Base-by-base conservation (phyloP, 225 moss, liverwort and hornwort species). In the Straminergon stramineum region DNA sequence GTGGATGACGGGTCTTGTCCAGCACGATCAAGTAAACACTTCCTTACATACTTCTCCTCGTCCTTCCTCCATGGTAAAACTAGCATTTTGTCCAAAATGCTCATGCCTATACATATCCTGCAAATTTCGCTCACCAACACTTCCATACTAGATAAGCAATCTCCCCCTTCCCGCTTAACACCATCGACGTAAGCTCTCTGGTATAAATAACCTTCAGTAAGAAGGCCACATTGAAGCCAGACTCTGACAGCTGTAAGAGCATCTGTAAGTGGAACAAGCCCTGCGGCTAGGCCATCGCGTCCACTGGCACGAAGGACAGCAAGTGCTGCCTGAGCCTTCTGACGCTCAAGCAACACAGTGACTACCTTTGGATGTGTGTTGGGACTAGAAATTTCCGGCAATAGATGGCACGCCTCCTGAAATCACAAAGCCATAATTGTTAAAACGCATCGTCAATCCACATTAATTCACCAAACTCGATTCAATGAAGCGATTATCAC, bases 281-380 rank as follows among this genome's bases (percentile, higher is more conserved):
- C 92, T 81, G 93, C 86, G 56, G 88, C 90, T 86, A 92, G 95
- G 81, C 96, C 92, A 92, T 97, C 95, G 79, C 94, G 95, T 77
- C 96, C 99, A 93, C 96, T 99, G 70, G 97, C 94, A 86, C 97
- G 95, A 81, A 99, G 91, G 70, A 97, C 95, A 87, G 95, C 71
- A 87, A 93, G 90, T 48, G 93, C 93, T 85, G 89, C 77, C 89
- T 87, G 76, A 61, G 92, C 37, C 79, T 87, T 92, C 84, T 89
- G 90, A 43, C 93, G 93, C 90, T 93, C 93, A 83, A 92, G 92
- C 91, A 93, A 94, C 53, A 99, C 99, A 58, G 92, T 95, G 16
- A 95, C 92, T 87, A 99, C 95, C 90, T 99, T 99, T 16, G 99
- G 96, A 91, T 99, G 99, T 78, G 95, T 97, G 85, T 86, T 95